Evolutionary conservation across 495 filamentous ascomycete species (phyloP).

Genomic region (Chaetomium cochliodes): DNA sequence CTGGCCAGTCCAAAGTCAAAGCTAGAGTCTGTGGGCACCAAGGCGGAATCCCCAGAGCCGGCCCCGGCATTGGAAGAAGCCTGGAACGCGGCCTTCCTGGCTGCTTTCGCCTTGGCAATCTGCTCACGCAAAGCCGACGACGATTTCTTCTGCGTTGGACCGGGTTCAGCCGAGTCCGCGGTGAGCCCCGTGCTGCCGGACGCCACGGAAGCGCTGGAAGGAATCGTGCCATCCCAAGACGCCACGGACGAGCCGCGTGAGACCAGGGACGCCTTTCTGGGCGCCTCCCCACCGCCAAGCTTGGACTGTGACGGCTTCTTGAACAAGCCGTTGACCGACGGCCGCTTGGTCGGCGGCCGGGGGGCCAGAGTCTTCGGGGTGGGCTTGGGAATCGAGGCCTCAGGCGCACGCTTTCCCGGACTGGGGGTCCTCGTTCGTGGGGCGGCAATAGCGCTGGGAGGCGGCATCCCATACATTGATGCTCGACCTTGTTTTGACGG

Average conservation of each 20-base stretch:
- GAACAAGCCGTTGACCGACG: slow-evolving; percentile 55
- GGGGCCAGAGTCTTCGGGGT: slow-evolving; percentile 53
- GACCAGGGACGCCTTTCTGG: slow-evolving; percentile 42
- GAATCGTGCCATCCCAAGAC: slow-evolving; percentile 46
- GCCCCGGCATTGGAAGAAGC: slow-evolving; percentile 26
- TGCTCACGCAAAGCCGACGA: slow-evolving; percentile 82
- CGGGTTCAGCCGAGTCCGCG: slow-evolving; percentile 39
- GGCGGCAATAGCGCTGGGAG: slow-evolving; percentile 29
- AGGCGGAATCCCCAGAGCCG: slow-evolving; percentile 42
- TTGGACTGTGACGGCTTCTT: slow-evolving; percentile 52
- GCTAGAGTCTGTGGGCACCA: slow-evolving; percentile 48
- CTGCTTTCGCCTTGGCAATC: slow-evolving; percentile 92
- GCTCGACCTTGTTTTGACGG: slow-evolving; percentile 18
- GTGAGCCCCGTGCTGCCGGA: slow-evolving; percentile 42
- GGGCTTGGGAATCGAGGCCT: slow-evolving; percentile 37
- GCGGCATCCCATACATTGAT: slow-evolving; percentile 20
- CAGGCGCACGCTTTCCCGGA: slow-evolving; percentile 39
- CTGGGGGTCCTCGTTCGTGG: slow-evolving; percentile 43
- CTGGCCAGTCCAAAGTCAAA: slow-evolving; percentile 54
- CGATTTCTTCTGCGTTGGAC: slow-evolving; percentile 57
- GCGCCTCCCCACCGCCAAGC: slow-evolving; percentile 27
- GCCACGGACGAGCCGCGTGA: slow-evolving; percentile 51
- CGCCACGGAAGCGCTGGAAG: slow-evolving; percentile 39
- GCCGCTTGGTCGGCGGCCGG: slow-evolving; percentile 53
- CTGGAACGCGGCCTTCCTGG: slow-evolving; percentile 60